Evolutionary conservation across 257 asterid genomes (phyloP), one percentile per base, ranked within the genome.

Genomic region (Solanum tarijense): DNA sequence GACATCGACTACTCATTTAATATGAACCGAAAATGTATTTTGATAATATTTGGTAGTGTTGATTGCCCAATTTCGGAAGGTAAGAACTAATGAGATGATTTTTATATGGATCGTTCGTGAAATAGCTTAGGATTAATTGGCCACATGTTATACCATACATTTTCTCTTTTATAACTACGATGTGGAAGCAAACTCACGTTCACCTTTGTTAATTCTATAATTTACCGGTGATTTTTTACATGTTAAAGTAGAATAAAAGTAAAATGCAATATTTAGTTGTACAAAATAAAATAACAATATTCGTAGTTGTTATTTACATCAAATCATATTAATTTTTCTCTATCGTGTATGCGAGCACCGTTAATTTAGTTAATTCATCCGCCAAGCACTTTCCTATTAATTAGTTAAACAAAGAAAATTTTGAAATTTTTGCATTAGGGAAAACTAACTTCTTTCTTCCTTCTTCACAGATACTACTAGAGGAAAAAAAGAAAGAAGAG

Each of bases 401-500:
- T 82, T 82, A 48, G 86, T 48, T 82, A 11, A 48, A 82, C 86
- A 82, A 48, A 29, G 85, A 81, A 29, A 16, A 2, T 10, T 82
- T 25, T 79, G 38, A 31, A 79, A 58, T n/a, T 13, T 35, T 69
- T 43, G 52, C 12, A 31, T 71, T 43, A 23, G 31, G 41, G 46
- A 31, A 31, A 34, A 29, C 66, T 14, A 1, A 21, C n/a, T 46
- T 69, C 29, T 25, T 68, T n/a, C 25, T 36, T 72, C 39, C 83
- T 73, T 73, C 43, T 72, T 74, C 69, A 89, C 39, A 85, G 86
- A 69, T n/a, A 78, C 55, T 83, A 38, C 58, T 83, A 38, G 90
- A 69, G 84, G 2, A 83, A 43, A 48, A 72, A 36, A 65, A 27
- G 4, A 43, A 35, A 5, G 12, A 82, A 39, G 84, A 89, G 92